Evolutionary conservation across 2,329 filamentous ascomycete species (phyloP).

Genomic region (Fusarium virguliforme): DNA sequence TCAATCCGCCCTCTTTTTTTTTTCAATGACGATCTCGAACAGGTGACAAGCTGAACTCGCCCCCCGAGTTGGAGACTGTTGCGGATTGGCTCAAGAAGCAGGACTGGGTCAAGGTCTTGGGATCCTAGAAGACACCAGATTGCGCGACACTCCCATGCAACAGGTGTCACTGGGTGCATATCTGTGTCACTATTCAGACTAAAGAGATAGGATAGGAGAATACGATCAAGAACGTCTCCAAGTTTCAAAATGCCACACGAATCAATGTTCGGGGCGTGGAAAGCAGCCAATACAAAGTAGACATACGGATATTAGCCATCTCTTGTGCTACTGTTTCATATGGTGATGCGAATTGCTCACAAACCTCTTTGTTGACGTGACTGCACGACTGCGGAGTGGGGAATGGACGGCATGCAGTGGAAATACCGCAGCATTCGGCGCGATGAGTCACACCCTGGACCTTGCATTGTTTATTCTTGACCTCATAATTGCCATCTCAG

Average conservation of each 20-base stretch:
- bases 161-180: background rate
- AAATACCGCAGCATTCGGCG: conserved; percentile 1
- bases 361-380: background rate
- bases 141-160: too few relatives aligned
- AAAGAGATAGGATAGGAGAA: background rate
- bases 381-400: background rate
- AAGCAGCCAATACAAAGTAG: background rate
- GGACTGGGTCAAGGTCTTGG: background rate
- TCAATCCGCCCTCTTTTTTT: background rate
- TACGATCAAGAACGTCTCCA: background rate
- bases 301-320: background rate
- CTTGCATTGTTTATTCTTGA: background rate
- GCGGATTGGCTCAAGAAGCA: conserved; percentile 4
- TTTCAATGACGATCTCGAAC: background rate
- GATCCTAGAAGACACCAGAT: background rate
- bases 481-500: background rate
- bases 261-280: background rate
- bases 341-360: background rate
- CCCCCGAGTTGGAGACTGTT: background rate
- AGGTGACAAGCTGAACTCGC: background rate
- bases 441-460: background rate
- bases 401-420: background rate
- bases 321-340: background rate
- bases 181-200: background rate
- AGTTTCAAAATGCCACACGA: background rate